Conservation (phyloP, 2,329 filamentous ascomycete genomes). For the Ampelomyces quisqualis region DNA sequence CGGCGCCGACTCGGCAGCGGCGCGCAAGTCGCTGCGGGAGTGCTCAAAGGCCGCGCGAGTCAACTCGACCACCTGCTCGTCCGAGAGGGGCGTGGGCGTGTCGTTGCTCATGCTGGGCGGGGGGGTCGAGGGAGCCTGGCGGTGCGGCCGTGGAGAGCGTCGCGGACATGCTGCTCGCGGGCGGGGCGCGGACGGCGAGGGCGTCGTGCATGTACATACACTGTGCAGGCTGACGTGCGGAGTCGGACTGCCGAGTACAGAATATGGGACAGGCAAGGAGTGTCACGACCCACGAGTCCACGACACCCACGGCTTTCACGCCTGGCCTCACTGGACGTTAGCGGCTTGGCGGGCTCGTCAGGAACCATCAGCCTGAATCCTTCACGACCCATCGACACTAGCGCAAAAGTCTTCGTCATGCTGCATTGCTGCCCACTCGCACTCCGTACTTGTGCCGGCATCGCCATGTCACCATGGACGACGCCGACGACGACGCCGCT, state of each 20-base stretch:
- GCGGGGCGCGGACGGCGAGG: conserved; percentile 4
- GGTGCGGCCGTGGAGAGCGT: conserved; percentile 7
- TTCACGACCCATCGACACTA: too few species aligned
- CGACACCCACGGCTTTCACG: too few species aligned
- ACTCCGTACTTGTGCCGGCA: background rate
- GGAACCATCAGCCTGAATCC: conserved; percentile 10
- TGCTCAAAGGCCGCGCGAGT: conserved; percentile 67
- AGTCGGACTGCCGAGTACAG: background rate
- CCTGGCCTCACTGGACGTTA: too few species aligned
- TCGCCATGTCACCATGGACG: background rate
- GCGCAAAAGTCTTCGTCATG: too few species aligned
- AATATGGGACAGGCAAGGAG: conserved; percentile 4
- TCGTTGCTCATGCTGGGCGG: conserved; percentile 45
- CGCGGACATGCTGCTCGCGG: conserved; percentile 9
- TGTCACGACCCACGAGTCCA: too few species aligned
- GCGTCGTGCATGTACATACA: too few species aligned
- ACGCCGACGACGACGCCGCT: conserved; percentile 13
- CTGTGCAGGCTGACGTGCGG: too few species aligned
- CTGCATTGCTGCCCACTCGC: too few species aligned
- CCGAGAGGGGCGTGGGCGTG: conserved; percentile 52
- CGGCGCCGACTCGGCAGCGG: conserved; percentile 58
- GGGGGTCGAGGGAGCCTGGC: conserved; percentile 12
- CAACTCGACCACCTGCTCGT: conserved; percentile 64
- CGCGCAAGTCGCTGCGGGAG: conserved; percentile 63
- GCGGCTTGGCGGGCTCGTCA: too few species aligned